These are phyloP conservation scores for Alnus rubra DNA, from an alignment of 306 rosid species.

Conservation along the genomic window DNA sequence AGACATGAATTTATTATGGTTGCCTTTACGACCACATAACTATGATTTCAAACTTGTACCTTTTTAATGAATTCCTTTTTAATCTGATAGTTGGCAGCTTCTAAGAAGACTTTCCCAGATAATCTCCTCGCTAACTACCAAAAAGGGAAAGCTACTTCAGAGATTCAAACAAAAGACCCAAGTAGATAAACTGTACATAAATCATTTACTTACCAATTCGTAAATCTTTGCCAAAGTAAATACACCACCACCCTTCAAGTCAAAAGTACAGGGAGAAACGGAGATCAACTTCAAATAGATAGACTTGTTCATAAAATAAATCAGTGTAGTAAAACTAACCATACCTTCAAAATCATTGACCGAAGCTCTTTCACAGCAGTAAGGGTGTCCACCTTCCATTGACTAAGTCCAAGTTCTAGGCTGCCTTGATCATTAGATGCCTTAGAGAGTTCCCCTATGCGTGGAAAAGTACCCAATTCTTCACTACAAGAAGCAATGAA, in stretches of 20 bases:
- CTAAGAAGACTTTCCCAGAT: constrained; percentile 74
- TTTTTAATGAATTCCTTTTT: constrained; percentile 77
- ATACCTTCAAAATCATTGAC: constrained; percentile 73
- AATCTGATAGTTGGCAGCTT: constrained; percentile 91
- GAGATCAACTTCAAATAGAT: constrained; percentile 23
- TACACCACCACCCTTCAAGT: constrained; percentile 74
- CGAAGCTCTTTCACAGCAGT: constrained; percentile 58
- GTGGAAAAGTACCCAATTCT: constrained; percentile 46
- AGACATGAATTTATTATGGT: background rate
- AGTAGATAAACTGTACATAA: constrained; percentile 19
- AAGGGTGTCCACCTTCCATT: constrained; percentile 66
- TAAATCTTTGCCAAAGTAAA: constrained; percentile 69
- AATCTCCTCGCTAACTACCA: constrained; percentile 63
- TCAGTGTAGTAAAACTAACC: constrained; percentile 7
- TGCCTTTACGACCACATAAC: background rate
- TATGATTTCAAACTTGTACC: constrained; percentile 40
- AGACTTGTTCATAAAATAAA: constrained; percentile 12
- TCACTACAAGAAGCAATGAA: constrained; percentile 50
- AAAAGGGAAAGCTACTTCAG: constrained; percentile 35
- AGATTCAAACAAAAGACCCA: constrained; percentile 7
- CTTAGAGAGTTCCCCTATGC: constrained; percentile 31
- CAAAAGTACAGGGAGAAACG: constrained; percentile 17
- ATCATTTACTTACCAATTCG: constrained; percentile 63
- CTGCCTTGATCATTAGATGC: constrained; percentile 45
- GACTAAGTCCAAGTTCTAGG: constrained; percentile 74